phyloP scores from a whole-genome alignment of 345 rosid genomes.

The Eucalyptus regnans region DNA sequence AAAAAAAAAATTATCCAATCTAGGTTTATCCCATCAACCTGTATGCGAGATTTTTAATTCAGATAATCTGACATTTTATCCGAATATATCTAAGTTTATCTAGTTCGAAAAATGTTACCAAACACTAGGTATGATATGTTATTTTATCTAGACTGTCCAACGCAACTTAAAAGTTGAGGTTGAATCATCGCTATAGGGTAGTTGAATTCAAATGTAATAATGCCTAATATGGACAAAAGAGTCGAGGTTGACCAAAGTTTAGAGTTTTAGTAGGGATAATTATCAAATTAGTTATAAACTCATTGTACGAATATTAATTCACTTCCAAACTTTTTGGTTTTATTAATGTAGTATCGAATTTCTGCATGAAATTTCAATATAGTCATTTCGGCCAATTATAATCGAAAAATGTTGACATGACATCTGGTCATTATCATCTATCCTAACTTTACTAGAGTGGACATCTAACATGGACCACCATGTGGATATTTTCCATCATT shows the following conservation, averaged over 20 bases:
- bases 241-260: neutral
- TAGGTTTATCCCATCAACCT: neutral
- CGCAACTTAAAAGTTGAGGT: neutral
- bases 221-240: neutral
- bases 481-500: neutral
- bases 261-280: neutral
- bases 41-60: fast-evolving
- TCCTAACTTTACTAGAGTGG: neutral
- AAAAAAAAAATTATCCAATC: neutral
- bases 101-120: too few species aligned
- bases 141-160: fast-evolving
- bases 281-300: too few species aligned
- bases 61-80: too few species aligned
- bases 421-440: fast-evolving
- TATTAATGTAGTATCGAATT: neutral
- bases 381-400: fast-evolving
- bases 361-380: fast-evolving
- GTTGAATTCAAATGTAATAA: neutral
- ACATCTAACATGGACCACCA: neutral
- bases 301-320: fast-evolving
- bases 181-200: neutral
- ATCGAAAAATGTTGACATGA: fast-evolving
- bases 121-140: fast-evolving
- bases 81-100: too few species aligned
- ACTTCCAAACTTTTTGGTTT: neutral